These are phyloP conservation scores for Oryza longistaminata DNA, from an alignment of 176 grass and related monocot genomes.

Conservation along the genomic window DNA sequence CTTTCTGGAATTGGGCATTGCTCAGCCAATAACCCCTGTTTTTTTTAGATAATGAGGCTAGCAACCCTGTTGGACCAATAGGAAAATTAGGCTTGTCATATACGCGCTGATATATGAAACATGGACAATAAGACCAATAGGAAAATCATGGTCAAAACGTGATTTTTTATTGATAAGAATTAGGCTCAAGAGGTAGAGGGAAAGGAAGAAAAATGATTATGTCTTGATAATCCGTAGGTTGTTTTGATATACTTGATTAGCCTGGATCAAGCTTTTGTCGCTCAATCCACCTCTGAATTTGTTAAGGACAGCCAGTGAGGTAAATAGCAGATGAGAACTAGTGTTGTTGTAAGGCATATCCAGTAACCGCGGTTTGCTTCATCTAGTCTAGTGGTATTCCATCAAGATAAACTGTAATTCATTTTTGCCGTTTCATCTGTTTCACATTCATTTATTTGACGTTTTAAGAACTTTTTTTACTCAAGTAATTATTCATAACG, in stretches of 20 bases:
- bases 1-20: not conserved
- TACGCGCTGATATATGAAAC: not conserved
- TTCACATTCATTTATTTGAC: not conserved
- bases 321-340: no score
- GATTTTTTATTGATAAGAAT: not conserved
- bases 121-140: no score
- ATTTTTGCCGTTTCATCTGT: not conserved
- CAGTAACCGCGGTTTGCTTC: no score
- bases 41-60: no score
- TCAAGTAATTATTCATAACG: constrained; percentile 3
- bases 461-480: not conserved
- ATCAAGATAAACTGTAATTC: not conserved
- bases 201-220: not conserved
- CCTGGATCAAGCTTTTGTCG: no score
- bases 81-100: not conserved
- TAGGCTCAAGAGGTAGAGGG: not conserved
- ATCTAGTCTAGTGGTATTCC: not conserved
- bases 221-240: not conserved
- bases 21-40: not conserved
- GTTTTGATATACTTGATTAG: not conserved
- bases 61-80: not conserved
- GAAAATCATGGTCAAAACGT: not conserved
- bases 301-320: no score
- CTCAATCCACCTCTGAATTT: no score
- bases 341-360: no score